These are phyloP conservation scores for Amphicarpaea edgeworthii DNA, from an alignment of 306 rosid species.

Conservation along the genomic window DNA sequence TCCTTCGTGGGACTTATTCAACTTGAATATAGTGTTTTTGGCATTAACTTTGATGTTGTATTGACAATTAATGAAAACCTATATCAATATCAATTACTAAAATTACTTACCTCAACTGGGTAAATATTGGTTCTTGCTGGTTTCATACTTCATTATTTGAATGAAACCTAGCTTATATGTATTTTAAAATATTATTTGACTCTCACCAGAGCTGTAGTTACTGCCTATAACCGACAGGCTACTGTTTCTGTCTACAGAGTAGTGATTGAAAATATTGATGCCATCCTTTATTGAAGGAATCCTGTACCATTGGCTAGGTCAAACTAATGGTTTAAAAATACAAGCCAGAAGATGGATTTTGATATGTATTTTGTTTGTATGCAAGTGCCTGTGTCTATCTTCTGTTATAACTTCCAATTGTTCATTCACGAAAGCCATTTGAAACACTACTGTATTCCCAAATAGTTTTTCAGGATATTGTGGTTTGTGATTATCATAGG, in stretches of 20 bases:
- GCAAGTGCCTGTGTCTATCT: no score
- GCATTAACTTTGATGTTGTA: background rate
- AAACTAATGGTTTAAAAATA: background rate
- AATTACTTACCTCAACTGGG: slow-evolving; percentile 20
- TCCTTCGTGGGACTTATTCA: background rate
- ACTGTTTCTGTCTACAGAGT: no score
- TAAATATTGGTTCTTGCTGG: background rate
- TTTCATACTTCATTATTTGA: slow-evolving; percentile 17
- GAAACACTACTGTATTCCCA: slow-evolving; percentile 16
- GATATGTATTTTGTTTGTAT: no score
- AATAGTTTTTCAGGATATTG: slow-evolving; percentile 27
- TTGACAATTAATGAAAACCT: slow-evolving; percentile 10
- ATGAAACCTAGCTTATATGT: slow-evolving; percentile 10
- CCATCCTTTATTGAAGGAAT: slow-evolving; percentile 10
- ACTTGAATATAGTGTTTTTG: background rate
- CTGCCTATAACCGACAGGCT: background rate
- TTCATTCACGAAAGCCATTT: background rate
- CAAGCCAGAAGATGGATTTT: background rate
- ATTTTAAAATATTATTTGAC: no score
- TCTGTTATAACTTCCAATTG: no score
- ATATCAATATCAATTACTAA: background rate
- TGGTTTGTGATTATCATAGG: slow-evolving; percentile 27
- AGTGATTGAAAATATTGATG: background rate
- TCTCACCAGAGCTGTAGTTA: no score
- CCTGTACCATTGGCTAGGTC: background rate